Evolutionary conservation across 2,329 filamentous ascomycete genomes (phyloP).

Genomic region (Cladophialophora exuberans): DNA sequence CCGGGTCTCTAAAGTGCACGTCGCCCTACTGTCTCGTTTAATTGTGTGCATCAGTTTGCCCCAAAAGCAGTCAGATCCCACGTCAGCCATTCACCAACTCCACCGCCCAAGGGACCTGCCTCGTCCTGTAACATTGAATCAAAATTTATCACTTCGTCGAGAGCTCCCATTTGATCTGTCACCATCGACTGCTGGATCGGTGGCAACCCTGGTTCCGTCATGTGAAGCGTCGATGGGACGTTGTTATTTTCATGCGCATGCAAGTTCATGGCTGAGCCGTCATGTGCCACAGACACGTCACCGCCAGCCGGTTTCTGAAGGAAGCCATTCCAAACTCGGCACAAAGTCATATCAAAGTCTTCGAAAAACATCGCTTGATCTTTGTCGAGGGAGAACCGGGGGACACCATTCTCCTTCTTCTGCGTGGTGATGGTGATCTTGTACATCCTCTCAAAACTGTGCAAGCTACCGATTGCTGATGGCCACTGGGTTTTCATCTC

Average conservation of each 20-base stretch:
- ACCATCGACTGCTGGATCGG: no score
- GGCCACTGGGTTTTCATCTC: slow-evolving; percentile 13
- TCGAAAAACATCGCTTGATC: slow-evolving; percentile 10
- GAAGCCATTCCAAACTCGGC: slow-evolving; percentile 3
- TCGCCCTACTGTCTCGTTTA: no score
- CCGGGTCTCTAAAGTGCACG: no score
- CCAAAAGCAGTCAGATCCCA: slow-evolving; percentile 3
- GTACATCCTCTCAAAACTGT: slow-evolving; percentile 5
- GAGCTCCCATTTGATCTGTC: neutral
- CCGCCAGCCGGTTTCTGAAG: neutral
- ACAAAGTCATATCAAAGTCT: slow-evolving; percentile 4
- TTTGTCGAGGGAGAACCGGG: neutral
- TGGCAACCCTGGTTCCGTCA: no score
- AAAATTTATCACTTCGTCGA: neutral
- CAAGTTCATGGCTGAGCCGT: no score
- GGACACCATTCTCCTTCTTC: neutral
- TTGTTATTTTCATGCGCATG: neutral
- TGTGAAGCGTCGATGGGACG: neutral
- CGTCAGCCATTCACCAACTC: slow-evolving; percentile 6
- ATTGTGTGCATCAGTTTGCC: neutral
- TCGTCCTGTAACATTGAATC: slow-evolving; percentile 7
- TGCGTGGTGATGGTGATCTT: slow-evolving; percentile 5
- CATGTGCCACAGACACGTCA: no score
- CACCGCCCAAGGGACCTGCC: neutral
- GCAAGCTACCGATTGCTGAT: slow-evolving; percentile 8